These are phyloP conservation scores for Daldinia bambusicola DNA, from an alignment of 495 filamentous ascomycete species.

Conservation along the genomic window DNA sequence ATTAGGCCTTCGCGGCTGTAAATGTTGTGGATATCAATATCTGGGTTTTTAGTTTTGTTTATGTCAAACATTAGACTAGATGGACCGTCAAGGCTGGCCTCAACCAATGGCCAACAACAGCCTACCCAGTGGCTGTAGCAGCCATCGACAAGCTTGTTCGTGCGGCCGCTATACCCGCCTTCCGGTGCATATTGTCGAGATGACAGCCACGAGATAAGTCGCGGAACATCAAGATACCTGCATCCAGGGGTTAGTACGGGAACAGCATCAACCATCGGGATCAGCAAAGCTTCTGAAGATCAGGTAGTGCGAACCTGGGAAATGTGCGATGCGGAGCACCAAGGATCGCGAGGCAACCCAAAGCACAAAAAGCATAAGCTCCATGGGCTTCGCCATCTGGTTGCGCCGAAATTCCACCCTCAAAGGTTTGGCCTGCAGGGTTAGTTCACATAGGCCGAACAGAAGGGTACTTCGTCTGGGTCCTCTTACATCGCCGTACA, in stretches of 20 bases:
- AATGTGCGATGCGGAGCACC: constrained; percentile 79
- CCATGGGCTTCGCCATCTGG: constrained; percentile 93
- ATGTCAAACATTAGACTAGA: constrained; percentile 45
- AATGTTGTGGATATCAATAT: constrained; percentile 56
- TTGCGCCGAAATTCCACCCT: constrained; percentile 87
- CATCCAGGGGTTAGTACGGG: constrained; percentile 30
- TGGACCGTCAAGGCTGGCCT: constrained; percentile 74
- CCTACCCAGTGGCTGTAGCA: constrained; percentile 99
- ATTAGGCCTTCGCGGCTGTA: constrained; percentile 87
- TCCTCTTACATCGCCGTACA: constrained; percentile 76
- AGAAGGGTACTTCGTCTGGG: constrained; percentile 14
- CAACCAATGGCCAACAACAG: constrained; percentile 88
- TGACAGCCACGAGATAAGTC: constrained; percentile 86
- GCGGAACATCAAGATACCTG: constrained; percentile 80
- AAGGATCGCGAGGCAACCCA: constrained; percentile 86
- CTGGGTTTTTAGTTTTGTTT: constrained; percentile 44
- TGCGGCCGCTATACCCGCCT: constrained; percentile 89
- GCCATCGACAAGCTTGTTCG: constrained; percentile 98
- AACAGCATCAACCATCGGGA: constrained; percentile 3
- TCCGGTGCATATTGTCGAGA: constrained; percentile 90
- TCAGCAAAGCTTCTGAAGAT: constrained; percentile 14
- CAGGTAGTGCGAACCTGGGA: constrained; percentile 60
- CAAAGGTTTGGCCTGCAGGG: constrained; percentile 83
- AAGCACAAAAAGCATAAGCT: constrained; percentile 93
- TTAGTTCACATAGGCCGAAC: constrained; percentile 29